Base-by-base conservation (phyloP, 2,329 filamentous ascomycete species). In the Hortaea werneckii region DNA sequence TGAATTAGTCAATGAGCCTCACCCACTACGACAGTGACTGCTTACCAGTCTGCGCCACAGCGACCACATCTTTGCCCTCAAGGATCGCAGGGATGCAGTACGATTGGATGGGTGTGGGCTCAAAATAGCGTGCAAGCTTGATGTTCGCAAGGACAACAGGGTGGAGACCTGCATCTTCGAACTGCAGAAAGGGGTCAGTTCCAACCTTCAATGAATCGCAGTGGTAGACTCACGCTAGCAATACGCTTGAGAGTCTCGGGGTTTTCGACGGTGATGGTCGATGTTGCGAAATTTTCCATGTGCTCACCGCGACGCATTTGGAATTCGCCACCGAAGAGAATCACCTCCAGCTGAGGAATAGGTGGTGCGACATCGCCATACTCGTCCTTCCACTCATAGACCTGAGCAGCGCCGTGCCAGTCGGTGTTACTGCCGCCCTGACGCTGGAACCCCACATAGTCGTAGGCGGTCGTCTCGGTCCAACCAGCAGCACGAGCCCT, bases 1-100 rank as follows among this genome's bases (percentile, higher is more conserved):
- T 20, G 20, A 20, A 20, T 20, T 20, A 20, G 20, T 20, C 20
- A 20, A 20, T 20, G 20, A 20, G 20, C 20, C 20, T 20, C 20
- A 20, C 20, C 20, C 20, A 20, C 20, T 20, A 20, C 20, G 20
- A 20, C 20, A 20, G 20, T 20, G 20, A 20, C 11, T 30, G 68
- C 77, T 65, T 71, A 94, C 90, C 90, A 41, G 92, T 98, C 67
- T 96, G 90, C 6, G 92, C 88, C 58, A 92, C 80, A 2, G 83
- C 89, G 54, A 96, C 86, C 29, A 96, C 72, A 65, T 98, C 92
- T 54, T 85, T 73, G 1, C 85, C 85, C 42, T 76, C 70, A 20
- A 85, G 67, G 38, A 96, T 81, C 0, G 89, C 82, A 0, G 92
- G 88, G 29, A 96, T 78, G 4, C 80, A 82, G 63, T 86, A 95